Evolutionary conservation across 164 flowering plant genomes (phyloP).

Genomic region (Vitis cinerea): DNA sequence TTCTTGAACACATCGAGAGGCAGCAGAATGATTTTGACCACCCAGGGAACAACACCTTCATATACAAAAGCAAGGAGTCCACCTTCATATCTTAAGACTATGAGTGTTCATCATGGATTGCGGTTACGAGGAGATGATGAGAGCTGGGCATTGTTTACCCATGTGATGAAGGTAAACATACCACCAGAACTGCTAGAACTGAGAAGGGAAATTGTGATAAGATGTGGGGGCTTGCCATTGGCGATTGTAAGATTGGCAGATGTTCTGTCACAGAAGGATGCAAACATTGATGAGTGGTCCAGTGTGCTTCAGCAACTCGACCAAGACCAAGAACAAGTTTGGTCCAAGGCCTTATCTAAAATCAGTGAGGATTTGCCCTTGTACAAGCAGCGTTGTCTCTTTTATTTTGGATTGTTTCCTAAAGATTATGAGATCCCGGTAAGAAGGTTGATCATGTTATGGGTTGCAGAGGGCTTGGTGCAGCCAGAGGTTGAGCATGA

Average conservation of each 20-base stretch:
- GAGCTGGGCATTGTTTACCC: constrained; percentile 5
- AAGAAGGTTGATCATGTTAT: constrained; percentile 3
- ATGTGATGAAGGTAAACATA: background rate
- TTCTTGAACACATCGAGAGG: background rate
- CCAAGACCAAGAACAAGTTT: background rate
- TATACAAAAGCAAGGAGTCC: too few species aligned
- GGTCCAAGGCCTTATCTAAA: background rate
- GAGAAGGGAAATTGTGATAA: background rate
- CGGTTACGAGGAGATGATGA: constrained; percentile 7
- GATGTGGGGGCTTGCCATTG: background rate
- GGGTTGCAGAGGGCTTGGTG: constrained; percentile 30
- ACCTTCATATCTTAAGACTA: too few species aligned
- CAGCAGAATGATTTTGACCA: constrained; percentile 2
- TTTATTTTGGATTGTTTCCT: background rate
- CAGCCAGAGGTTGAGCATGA: background rate
- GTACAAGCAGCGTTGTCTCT: background rate
- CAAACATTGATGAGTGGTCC: background rate
- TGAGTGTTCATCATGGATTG: background rate
- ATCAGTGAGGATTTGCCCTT: background rate
- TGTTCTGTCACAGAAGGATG: background rate
- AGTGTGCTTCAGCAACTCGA: background rate
- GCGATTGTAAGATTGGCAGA: background rate
- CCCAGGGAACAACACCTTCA: background rate
- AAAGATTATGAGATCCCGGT: constrained; percentile 1
- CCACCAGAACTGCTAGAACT: background rate